A percentile compares a stretch with the other conserved stretches of the same genome.
Conservation (phyloP, 768 basidiomycete species). For the Kwoniella newhampshirensis region DNA sequence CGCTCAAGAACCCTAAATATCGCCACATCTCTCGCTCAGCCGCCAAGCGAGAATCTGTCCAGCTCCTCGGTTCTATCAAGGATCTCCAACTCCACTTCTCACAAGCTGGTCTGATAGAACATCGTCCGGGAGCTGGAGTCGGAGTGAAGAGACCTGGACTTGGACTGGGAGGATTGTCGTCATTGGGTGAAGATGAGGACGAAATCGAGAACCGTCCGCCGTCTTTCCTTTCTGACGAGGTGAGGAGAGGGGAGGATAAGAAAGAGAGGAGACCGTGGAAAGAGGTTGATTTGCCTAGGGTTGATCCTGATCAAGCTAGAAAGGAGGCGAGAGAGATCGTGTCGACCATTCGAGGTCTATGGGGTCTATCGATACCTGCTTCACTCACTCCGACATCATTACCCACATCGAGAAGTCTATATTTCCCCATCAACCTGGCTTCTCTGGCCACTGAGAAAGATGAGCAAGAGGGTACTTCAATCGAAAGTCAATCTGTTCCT, state of each 20-base stretch:
- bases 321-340: constrained; percentile 31
- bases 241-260: constrained; percentile 13
- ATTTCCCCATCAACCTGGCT: constrained; percentile 15
- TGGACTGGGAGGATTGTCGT: constrained; percentile 50
- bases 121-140: constrained; percentile 33
- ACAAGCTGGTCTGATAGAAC: constrained; percentile 37
- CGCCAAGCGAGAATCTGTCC: constrained; percentile 87
- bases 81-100: constrained; percentile 89
- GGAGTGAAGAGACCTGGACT: constrained; percentile 24
- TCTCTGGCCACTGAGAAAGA: background rate
- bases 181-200: constrained; percentile 60
- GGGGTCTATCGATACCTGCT: constrained; percentile 21
- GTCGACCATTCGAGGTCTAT: constrained; percentile 18
- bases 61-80: constrained; percentile 92
- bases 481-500: background rate
- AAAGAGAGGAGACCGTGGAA: constrained; percentile 40
- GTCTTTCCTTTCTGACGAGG: constrained; percentile 63
- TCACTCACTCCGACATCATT: constrained; percentile 6
- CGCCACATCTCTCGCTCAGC: constrained; percentile 58
- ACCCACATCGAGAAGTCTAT: constrained; percentile 13
- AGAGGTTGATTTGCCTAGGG: constrained; percentile 35
- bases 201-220: constrained; percentile 30
- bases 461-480: background rate
- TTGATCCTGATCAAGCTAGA: constrained; percentile 30
- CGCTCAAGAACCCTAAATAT: constrained; percentile 39